Evolutionary conservation across 805 yeast species (phyloP).

Genomic region (Kluyveromyces wickerhamii): DNA sequence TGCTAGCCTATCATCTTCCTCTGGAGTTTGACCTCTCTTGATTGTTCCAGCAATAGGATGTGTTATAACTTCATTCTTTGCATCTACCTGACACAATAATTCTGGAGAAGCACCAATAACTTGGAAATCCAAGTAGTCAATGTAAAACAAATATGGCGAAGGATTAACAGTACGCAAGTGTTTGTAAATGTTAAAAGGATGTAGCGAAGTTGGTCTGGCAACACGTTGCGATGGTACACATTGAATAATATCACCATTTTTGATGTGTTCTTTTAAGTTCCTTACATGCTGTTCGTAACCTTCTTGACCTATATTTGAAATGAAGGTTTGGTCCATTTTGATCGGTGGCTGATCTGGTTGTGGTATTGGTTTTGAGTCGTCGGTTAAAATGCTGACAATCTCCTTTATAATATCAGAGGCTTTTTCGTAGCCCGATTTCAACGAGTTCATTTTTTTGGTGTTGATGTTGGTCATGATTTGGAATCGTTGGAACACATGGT

Average conservation of each 20-base stretch:
- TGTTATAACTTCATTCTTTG: slow-evolving; percentile 66
- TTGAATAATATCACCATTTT: slow-evolving; percentile 90
- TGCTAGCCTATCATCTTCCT: slow-evolving; percentile 86
- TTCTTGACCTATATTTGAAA: slow-evolving; percentile 85
- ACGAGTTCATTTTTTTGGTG: slow-evolving; percentile 30
- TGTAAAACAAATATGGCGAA: slow-evolving; percentile 91
- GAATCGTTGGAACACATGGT: slow-evolving; percentile 87
- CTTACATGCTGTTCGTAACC: slow-evolving; percentile 85
- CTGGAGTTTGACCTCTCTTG: slow-evolving; percentile 78
- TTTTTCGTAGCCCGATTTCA: slow-evolving; percentile 38
- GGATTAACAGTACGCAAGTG: slow-evolving; percentile 95
- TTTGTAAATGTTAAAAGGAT: slow-evolving; percentile 93
- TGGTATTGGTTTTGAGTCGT: slow-evolving; percentile 37
- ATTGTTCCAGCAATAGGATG: slow-evolving; percentile 99
- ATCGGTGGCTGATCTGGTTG: slow-evolving; percentile 75
- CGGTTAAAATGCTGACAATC: slow-evolving; percentile 43
- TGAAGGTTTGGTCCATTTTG: slow-evolving; percentile 55
- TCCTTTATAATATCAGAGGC: slow-evolving; percentile 54
- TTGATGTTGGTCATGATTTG: slow-evolving; percentile 80
- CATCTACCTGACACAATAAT: slow-evolving; percentile 74
- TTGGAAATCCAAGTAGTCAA: slow-evolving; percentile 87
- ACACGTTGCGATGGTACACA: slow-evolving; percentile 98
- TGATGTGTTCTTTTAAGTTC: slow-evolving; percentile 68
- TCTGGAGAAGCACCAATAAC: slow-evolving; percentile 98
- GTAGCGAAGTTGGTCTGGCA: slow-evolving; percentile 88